Conservation (phyloP, 495 filamentous ascomycete species). For the Daldinia bambusicola region DNA sequence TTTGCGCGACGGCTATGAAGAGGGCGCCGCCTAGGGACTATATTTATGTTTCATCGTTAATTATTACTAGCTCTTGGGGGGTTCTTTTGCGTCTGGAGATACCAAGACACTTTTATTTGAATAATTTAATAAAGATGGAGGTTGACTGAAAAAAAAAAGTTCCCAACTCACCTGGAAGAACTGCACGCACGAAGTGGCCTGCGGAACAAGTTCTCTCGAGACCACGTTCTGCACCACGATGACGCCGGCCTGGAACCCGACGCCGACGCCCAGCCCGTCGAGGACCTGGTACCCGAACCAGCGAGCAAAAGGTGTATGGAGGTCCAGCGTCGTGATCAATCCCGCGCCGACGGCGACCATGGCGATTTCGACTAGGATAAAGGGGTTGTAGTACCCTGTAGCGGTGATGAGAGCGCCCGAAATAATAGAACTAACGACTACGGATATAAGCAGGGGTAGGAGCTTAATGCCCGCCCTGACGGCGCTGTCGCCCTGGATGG, state of each 20-base stretch:
- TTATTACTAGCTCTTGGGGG: not conserved
- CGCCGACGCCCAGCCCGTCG: constrained; percentile 57
- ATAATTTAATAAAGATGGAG: too few species aligned
- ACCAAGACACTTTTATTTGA: not conserved
- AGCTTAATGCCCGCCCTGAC: constrained; percentile 81
- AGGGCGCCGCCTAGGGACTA: constrained; percentile 72
- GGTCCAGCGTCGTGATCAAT: constrained; percentile 59
- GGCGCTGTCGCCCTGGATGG: constrained; percentile 76
- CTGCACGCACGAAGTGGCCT: constrained; percentile 71
- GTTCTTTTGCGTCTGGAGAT: not conserved
- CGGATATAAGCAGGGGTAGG: constrained; percentile 75
- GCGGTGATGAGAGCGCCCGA: constrained; percentile 56
- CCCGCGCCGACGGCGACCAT: constrained; percentile 61
- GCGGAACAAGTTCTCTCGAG: constrained; percentile 65
- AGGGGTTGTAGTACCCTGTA: constrained; percentile 65
- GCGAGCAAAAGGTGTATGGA: constrained; percentile 54
- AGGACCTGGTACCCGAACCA: constrained; percentile 69
- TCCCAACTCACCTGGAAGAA: constrained; percentile 62
- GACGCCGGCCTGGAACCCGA: constrained; percentile 56
- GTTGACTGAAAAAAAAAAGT: not conserved
- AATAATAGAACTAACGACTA: constrained; percentile 65
- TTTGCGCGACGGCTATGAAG: constrained; percentile 73
- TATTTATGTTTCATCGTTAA: not conserved
- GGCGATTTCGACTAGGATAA: constrained; percentile 56
- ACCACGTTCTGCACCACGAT: constrained; percentile 66